Evolutionary conservation across 306 rosid genomes (phyloP), one percentile per base, ranked within the genome.

Genomic region (Pachyrhizus erosus): DNA sequence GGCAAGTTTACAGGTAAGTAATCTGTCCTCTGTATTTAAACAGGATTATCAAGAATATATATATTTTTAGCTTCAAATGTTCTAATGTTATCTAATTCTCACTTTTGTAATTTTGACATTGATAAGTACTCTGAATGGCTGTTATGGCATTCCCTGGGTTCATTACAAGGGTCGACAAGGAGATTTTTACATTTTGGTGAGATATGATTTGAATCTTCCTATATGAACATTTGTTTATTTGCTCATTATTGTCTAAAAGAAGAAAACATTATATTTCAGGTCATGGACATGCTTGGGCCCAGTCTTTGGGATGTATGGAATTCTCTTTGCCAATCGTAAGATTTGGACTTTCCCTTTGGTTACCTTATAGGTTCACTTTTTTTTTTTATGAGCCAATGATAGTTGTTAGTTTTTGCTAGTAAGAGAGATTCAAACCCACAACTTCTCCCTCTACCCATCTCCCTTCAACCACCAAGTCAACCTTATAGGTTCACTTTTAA

Each of bases 271-370:
- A 70, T 76, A 87, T 84, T 61, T 57, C 88, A 92, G 98, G 98
- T 94, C 80, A 94, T 94, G 98, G 98, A 94, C 93, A 94, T 94
- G 69, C 97, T 94, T 73, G 98, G 98, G 66, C 98, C 98, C 62
- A 94, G 98, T 83, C 94, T 94, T 33, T 94, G 98, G 98, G 97
- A 94, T 65, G 91, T 94, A 31, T 94, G 98, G 97, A 94, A 92
- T 87, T 79, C 89, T 84, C 88, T 86, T 82, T 94, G 98, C 64
- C 98, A 94, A 80, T 82, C 92, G 98, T 94, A 86, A 86, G 94
- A 80, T 81, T 77, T 67, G 54, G 43, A 64, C 69, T 39, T 39
- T 84, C 75, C 55, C 48, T 79, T 82, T 78, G 33, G 10, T 80
- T 71, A 20, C 31, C 21, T 33, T 54, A 74, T 70, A 15, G n/a